Percentiles rank a stretch among this genome's conserved stretches.
These are phyloP conservation scores for Diaporthe sp. DNA, from an alignment of 2,329 filamentous ascomycete species.

Conservation along the genomic window DNA sequence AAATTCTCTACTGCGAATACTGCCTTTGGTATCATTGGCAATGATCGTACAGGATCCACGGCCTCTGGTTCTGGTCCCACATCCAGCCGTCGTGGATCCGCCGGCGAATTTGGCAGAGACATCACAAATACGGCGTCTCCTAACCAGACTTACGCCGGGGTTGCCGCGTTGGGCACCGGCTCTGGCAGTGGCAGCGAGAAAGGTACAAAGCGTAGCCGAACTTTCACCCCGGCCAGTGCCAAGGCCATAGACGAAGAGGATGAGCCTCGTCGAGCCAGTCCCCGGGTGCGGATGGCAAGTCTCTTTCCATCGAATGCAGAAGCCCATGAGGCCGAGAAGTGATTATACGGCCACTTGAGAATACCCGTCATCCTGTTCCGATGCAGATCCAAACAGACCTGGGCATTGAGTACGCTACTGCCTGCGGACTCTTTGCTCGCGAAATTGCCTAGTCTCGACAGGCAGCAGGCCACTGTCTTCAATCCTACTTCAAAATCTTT, in stretches of 20 bases:
- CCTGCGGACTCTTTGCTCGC: not conserved
- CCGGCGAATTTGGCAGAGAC: constrained; percentile 48
- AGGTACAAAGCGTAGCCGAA: constrained; percentile 59
- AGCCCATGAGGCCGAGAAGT: not conserved
- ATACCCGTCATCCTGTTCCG: too few species aligned
- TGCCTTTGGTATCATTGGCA: constrained; percentile 39
- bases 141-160: constrained; percentile 40
- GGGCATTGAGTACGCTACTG: not conserved
- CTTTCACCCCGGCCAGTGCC: constrained; percentile 60
- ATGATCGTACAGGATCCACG: constrained; percentile 41
- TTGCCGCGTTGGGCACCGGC: constrained; percentile 37
- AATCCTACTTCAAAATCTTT: not conserved
- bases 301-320: not conserved
- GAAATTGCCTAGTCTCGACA: not conserved
- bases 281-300: constrained; percentile 41
- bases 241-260: constrained; percentile 63
- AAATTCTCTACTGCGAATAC: constrained; percentile 53
- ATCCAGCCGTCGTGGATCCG: constrained; percentile 48
- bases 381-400: not conserved
- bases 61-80: constrained; percentile 46
- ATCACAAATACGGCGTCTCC: constrained; percentile 47
- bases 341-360: not conserved
- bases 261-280: constrained; percentile 55
- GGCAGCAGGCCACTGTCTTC: not conserved
- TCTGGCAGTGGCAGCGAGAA: constrained; percentile 48